Evolutionary conservation across 257 asterid genomes (phyloP).

Genomic region (Solanum bulbocastanum): DNA sequence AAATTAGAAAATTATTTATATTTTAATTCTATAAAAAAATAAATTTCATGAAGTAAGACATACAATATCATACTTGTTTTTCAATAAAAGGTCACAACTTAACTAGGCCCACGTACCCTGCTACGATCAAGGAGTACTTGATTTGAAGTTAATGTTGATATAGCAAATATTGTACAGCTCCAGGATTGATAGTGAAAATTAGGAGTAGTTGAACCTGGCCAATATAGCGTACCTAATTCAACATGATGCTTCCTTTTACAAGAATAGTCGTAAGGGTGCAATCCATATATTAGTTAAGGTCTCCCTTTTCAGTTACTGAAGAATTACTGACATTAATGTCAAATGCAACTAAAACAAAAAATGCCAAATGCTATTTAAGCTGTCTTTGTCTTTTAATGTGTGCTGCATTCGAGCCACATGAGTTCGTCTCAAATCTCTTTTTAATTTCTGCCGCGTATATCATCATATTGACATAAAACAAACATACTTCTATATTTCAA

Average conservation of each 20-base stretch:
- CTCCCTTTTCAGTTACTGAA: neutral
- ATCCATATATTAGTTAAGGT: neutral
- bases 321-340: neutral
- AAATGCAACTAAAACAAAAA: neutral
- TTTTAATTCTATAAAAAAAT: no score
- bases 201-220: neutral
- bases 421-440: neutral
- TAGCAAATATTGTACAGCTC: neutral
- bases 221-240: neutral
- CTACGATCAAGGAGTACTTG: neutral
- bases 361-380: neutral
- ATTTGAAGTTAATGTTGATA: neutral
- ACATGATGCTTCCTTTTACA: neutral
- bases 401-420: neutral
- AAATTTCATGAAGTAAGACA: no score
- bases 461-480: neutral
- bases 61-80: no score
- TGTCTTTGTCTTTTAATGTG: neutral
- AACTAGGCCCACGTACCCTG: neutral
- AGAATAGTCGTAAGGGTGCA: neutral
- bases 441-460: no score
- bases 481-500: no score
- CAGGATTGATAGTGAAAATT: neutral
- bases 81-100: neutral
- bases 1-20: no score